phyloP scores from a whole-genome alignment of 176 grass and related monocot genomes.

The Pharus latifolius region DNA sequence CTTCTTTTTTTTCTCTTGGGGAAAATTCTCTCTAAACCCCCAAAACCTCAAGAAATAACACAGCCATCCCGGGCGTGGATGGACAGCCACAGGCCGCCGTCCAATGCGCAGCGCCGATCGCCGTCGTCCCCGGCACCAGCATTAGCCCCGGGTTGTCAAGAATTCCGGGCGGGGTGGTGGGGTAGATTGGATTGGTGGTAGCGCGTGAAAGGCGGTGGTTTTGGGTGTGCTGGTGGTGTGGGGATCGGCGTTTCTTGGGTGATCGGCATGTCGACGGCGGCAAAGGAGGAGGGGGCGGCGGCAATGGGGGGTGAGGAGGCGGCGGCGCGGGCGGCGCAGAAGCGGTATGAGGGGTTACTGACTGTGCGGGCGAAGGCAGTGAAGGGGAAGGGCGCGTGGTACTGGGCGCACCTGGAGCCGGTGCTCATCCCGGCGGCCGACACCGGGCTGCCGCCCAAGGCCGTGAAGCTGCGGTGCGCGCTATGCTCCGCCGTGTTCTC shows the following conservation, averaged over 20 bases:
- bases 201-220: slow-evolving; percentile 1
- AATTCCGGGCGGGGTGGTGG: background rate
- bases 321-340: slow-evolving; percentile 41
- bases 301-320: slow-evolving; percentile 46
- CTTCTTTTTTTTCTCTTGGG: slow-evolving; percentile 16
- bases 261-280: slow-evolving; percentile 18
- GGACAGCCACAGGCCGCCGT: slow-evolving; percentile 16
- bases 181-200: slow-evolving; percentile 7
- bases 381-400: slow-evolving; percentile 84
- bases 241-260: background rate
- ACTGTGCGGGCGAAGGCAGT: slow-evolving; percentile 59
- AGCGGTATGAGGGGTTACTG: slow-evolving; percentile 59
- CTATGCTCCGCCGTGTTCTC: slow-evolving; percentile 74
- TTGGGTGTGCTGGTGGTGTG: too few relatives aligned
- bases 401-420: slow-evolving; percentile 70
- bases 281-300: slow-evolving; percentile 16
- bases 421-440: slow-evolving; percentile 44
- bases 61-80: slow-evolving; percentile 10
- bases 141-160: background rate
- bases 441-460: slow-evolving; percentile 51
- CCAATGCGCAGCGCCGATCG: slow-evolving; percentile 33
- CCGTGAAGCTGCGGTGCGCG: slow-evolving; percentile 61
- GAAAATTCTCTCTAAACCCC: slow-evolving; percentile 30
- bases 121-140: background rate
- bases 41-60: slow-evolving; percentile 30